phyloP scores from a whole-genome alignment of 1,284 basidiomycete species.

The Heterobasidion irregulare region DNA sequence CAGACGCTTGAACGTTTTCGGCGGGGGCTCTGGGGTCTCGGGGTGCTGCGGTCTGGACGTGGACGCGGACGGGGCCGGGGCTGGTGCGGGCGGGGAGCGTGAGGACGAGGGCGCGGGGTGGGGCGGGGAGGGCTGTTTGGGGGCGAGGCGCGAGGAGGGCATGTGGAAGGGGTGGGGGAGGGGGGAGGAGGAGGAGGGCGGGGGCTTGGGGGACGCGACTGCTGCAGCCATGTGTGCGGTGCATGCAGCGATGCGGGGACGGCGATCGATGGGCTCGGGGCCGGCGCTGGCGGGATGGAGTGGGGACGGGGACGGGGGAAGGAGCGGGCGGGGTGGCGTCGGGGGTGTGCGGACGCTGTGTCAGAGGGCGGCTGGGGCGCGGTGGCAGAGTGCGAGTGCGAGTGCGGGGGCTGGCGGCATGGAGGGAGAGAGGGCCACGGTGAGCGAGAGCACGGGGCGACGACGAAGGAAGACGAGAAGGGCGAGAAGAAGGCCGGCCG shows the following conservation, averaged over 20 bases:
- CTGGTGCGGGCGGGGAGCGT: conserved; percentile 17
- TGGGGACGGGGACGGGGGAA: not conserved
- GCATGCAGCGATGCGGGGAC: not conserved
- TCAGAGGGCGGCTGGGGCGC: not conserved
- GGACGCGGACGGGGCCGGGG: conserved; percentile 5
- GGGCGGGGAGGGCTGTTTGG: conserved; percentile 13
- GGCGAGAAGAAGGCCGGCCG: too few species aligned
- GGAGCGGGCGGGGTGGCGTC: not conserved
- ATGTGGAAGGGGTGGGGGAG: conserved; percentile 39
- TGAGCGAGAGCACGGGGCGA: too few species aligned
- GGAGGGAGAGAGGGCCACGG: too few species aligned
- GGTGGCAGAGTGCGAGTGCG: too few species aligned
- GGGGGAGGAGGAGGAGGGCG: conserved; percentile 29
- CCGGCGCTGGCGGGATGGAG: not conserved
- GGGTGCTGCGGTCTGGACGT: not conserved
- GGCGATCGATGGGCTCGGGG: not conserved
- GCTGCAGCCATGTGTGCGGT: conserved; percentile 38
- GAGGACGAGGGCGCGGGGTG: conserved; percentile 24
- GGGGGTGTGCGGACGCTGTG: not conserved
- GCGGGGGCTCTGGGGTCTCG: conserved; percentile 26
- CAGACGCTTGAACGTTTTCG: conserved; percentile 53
- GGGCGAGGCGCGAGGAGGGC: conserved; percentile 31
- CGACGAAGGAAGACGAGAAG: too few species aligned
- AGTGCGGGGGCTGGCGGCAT: too few species aligned
- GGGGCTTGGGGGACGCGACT: conserved; percentile 19